Evolutionary conservation across 2,329 filamentous ascomycete species (phyloP).

Genomic region (Chrysoporthe puriensis): DNA sequence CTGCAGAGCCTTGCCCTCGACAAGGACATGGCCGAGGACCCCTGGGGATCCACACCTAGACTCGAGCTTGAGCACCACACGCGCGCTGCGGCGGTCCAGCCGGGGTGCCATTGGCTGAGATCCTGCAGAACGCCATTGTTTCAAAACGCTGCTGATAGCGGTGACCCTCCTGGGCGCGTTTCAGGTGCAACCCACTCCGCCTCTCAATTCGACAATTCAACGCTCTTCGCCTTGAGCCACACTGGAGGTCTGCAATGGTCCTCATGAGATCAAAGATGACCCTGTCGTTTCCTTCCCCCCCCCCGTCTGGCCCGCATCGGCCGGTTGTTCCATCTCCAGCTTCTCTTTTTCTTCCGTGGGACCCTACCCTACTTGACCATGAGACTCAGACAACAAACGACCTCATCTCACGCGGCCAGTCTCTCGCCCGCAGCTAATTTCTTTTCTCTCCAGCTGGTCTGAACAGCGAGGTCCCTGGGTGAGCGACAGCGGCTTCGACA

Average conservation of each 20-base stretch:
- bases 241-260: constrained; percentile 22
- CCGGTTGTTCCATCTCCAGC: constrained; percentile 16
- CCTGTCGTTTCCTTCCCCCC: constrained; percentile 24
- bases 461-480: constrained; percentile 14
- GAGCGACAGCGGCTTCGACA: constrained; percentile 11
- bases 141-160: constrained; percentile 30
- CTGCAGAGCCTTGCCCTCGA: constrained; percentile 1
- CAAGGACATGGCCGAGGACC: constrained; percentile 7
- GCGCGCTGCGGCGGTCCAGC: neutral
- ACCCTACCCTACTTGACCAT: constrained; percentile 20
- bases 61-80: constrained; percentile 15
- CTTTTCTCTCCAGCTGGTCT: constrained; percentile 29
- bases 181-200: constrained; percentile 34
- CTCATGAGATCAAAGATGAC: constrained; percentile 27
- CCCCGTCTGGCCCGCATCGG: constrained; percentile 11
- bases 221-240: constrained; percentile 21
- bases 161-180: constrained; percentile 35
- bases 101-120: constrained; percentile 22
- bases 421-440: constrained; percentile 25
- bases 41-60: constrained; percentile 20
- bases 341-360: constrained; percentile 16
- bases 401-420: constrained; percentile 22
- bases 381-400: constrained; percentile 18
- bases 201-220: constrained; percentile 24
- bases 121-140: constrained; percentile 29